A percentile compares a stretch with the other conserved stretches of the same genome.
Evolutionary conservation across 2,329 filamentous ascomycete genomes (phyloP).

Genomic region (Ceratocystis cubensis): DNA sequence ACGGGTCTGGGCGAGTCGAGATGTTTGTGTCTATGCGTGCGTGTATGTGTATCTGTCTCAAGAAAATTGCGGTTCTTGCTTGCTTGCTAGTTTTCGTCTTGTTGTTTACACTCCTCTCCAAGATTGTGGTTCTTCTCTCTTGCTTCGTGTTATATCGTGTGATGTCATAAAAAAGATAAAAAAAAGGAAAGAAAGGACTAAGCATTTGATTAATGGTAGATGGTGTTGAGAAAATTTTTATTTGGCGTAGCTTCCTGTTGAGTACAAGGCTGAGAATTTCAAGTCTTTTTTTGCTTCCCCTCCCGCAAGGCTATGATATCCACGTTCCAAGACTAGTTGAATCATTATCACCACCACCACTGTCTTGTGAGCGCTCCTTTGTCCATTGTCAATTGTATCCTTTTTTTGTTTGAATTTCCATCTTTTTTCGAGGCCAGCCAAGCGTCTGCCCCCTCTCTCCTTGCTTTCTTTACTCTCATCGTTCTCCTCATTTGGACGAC

Average conservation of each 20-base stretch:
- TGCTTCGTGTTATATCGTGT: background rate
- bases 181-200: no score
- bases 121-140: background rate
- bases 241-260: background rate
- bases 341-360: background rate
- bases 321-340: background rate
- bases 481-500: slow-evolving; percentile 1
- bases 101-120: background rate
- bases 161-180: background rate
- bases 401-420: background rate
- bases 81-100: background rate
- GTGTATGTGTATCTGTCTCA: background rate
- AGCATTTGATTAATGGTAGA: background rate
- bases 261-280: background rate
- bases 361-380: background rate
- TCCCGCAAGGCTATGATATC: background rate
- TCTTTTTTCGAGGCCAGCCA: slow-evolving; percentile 1
- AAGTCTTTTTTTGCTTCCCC: background rate
- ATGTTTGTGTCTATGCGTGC: background rate
- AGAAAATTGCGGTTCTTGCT: background rate
- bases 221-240: background rate
- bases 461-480: slow-evolving; percentile 5
- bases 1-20: background rate
- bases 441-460: background rate
- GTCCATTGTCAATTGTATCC: no score